Conservation (phyloP, 352 stramenopile genomes). For the Pilasporangium apinafurcum region DNA sequence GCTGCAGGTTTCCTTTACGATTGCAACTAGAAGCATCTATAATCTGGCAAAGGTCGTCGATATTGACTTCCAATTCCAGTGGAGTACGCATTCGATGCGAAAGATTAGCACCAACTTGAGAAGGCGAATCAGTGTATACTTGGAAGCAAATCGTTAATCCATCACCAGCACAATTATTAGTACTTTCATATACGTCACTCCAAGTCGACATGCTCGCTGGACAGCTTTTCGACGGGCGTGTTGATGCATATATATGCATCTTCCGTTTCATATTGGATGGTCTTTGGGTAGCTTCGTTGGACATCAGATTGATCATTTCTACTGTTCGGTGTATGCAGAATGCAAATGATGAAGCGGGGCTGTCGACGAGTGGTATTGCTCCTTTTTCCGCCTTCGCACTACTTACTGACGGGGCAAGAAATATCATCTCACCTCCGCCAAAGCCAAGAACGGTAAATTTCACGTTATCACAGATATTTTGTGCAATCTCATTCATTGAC, state of each 20-base stretch:
- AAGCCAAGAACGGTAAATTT: slow-evolving; percentile 32
- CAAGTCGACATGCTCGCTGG: background rate
- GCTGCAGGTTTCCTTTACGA: background rate
- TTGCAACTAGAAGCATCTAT: background rate
- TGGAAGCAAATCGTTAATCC: slow-evolving; percentile 24
- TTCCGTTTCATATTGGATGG: slow-evolving; percentile 6
- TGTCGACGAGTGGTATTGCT: slow-evolving; percentile 17
- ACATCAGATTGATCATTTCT: slow-evolving; percentile 3
- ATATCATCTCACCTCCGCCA: slow-evolving; percentile 37
- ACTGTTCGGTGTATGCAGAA: slow-evolving; percentile 37
- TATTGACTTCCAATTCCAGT: slow-evolving; percentile 16
- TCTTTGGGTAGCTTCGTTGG: background rate
- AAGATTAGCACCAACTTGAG: background rate
- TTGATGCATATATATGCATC: slow-evolving; percentile 30
- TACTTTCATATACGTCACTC: background rate
- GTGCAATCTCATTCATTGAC: slow-evolving; percentile 64
- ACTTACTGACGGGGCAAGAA: slow-evolving; percentile 23
- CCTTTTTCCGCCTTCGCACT: slow-evolving; percentile 4
- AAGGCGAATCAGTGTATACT: slow-evolving; percentile 10
- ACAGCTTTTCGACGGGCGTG: slow-evolving; percentile 8
- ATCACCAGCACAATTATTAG: background rate
- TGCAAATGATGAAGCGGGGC: slow-evolving; percentile 11
- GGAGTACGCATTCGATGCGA: background rate
- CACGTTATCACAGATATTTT: slow-evolving; percentile 53
- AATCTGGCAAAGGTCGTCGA: slow-evolving; percentile 22